Evolutionary conservation across 2,329 filamentous ascomycete species (phyloP), one percentile per base, ranked within the genome.

Genomic region (Colletotrichum sp.): DNA sequence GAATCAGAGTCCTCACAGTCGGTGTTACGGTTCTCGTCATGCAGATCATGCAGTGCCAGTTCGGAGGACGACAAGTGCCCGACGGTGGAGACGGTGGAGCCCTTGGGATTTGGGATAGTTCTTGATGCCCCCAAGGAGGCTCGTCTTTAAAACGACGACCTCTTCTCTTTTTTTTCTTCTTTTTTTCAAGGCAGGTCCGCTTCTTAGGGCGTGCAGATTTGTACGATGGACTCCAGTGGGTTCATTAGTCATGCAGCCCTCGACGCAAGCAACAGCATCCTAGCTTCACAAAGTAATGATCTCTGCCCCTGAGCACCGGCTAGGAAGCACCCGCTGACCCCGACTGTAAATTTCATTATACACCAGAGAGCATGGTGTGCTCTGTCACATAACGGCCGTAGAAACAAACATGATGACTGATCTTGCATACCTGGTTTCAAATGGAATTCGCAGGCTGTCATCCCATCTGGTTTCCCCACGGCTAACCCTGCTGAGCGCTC

Each of bases 31-130:
- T 63, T 55, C 59, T 30, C 66, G 57, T 70, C 44, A 57, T 44
- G 71, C 66, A 70, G 66, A 73, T 74, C 71, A 44, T 64, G 24
- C 57, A 44, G 57, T 26, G 69, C 36, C 39, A 49, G 44, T 69
- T 65, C 71, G 71, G 71, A 30, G 36, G 5, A 49, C 39, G 26
- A 62, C 36, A 12, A 52, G 65, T 26, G 26, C 21, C 71, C 52
- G 49, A 49, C 49, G 21, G 52, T n/a, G 55, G 34, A 15, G 16
- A 62, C 18, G 3, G 67, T 49, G 67, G 67, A 49, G 32, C 55
- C 9, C 9, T 34, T 62, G 34, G 57, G 36, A 69, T 49, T 69
- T 62, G 67, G 67, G 67, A 69, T 62, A 70, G 55, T 70, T 39
- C 10, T 52, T 49, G 52, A 62, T 63, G 36, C 67, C 57, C 67